A percentile compares a stretch with the other conserved stretches of the same genome.
phyloP scores from a whole-genome alignment of 2,329 filamentous ascomycete species.

The Diaporthe australafricana region DNA sequence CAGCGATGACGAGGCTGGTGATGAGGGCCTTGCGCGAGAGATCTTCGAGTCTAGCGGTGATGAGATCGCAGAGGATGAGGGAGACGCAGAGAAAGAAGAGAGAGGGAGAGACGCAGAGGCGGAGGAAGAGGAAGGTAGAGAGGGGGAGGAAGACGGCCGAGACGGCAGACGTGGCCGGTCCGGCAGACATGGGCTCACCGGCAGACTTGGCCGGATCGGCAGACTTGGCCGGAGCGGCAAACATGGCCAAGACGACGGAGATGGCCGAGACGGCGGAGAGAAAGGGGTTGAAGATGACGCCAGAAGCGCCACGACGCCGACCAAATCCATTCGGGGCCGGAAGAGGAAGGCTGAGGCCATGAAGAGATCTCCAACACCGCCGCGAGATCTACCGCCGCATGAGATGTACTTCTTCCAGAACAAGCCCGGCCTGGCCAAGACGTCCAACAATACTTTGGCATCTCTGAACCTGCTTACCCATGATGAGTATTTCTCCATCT shows the following conservation, averaged over 20 bases:
- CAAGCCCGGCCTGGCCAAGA: slow-evolving; percentile 82
- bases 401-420: slow-evolving; percentile 97
- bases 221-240: no score
- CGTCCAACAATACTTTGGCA: slow-evolving; percentile 86
- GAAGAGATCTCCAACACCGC: slow-evolving; percentile 81
- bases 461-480: slow-evolving; percentile 84
- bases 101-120: slow-evolving; percentile 39
- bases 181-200: no score
- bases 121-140: no score
- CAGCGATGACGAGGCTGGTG: slow-evolving; percentile 79
- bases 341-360: slow-evolving; percentile 57
- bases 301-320: slow-evolving; percentile 49
- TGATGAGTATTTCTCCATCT: slow-evolving; percentile 86
- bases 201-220: no score
- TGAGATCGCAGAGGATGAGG: slow-evolving; percentile 33
- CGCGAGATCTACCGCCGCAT: slow-evolving; percentile 84
- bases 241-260: slow-evolving; percentile 37
- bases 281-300: slow-evolving; percentile 40
- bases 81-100: slow-evolving; percentile 33
- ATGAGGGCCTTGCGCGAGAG: slow-evolving; percentile 74
- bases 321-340: slow-evolving; percentile 62
- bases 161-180: slow-evolving; percentile 31
- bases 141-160: slow-evolving; percentile 34
- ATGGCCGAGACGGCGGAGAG: slow-evolving; percentile 3
- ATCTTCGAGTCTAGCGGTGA: slow-evolving; percentile 70